Evolutionary conservation across 192 early-diverging fungal genomes (phyloP), one percentile per base, ranked within the genome.

Genomic region (Dissophora ornata): DNA sequence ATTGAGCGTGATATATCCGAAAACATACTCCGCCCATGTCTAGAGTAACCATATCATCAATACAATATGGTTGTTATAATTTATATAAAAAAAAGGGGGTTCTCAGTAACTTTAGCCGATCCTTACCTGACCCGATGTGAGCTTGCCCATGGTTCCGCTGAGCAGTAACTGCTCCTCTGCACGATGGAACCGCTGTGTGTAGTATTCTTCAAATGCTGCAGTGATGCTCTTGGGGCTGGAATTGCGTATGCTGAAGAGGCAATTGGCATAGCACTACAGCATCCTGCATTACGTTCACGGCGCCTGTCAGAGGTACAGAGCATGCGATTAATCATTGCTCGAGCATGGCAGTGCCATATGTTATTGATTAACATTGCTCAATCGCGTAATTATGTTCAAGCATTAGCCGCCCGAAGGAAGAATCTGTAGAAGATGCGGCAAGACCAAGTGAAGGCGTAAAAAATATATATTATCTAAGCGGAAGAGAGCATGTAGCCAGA

Each of bases 221-320:
- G 24, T 29, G 41, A 71, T 48, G 16, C 38, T 71, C 19, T 48
- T 29, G 26, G 42, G 15, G 8, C 38, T 18, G 0, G 9, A 21
- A 42, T 57, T 25, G 4, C n/a, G 10, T n/a, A 69, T 69, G 12
- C 49, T 46, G 21, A 42, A 69, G 29, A 69, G 26, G 16, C 55
- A 50, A 32, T 69, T 69, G 18, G 57, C 67, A 13, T n/a, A 69
- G 47, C 7, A 69, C 57, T 13, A 59, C 57, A 38, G 57, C 67
- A 22, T 69, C 67, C 24, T 58, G 49, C 57, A 69, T 59, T 0
- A 57, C 67, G 32, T 69, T 69, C 24, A 69, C 45, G 9, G 57
- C 57, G n/a, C 63, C 53, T 52, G n/a, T n/a, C n/a, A n/a, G n/a
- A n/a, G n/a, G n/a, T n/a, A n/a, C n/a, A n/a, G n/a, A n/a, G n/a